Base-by-base conservation (phyloP, 805 yeast genomes). In the Grigorovia jiainica region DNA sequence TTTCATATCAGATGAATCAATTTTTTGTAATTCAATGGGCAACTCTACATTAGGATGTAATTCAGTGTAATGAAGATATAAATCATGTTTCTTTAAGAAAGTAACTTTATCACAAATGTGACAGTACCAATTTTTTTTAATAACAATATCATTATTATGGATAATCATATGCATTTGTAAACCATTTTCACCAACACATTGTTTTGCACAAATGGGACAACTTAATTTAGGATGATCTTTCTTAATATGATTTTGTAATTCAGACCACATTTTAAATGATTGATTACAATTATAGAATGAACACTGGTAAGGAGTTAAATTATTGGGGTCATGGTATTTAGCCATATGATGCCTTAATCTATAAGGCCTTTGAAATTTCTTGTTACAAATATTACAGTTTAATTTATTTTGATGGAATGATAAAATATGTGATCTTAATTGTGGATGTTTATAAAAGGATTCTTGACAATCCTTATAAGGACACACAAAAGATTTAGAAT, bases 151-250 rank as follows among this genome's bases (percentile, higher is more conserved):
- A 5, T 71, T 76, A 49, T 79, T 78, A 59, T 87, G 95, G 17
- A 78, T 65, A 35, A 70, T 61, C 87, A 82, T 77, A 57, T 89
- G 96, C 66, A 80, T 76, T 15, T 70, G 63, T 39, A 87, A 60
- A 47, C 87, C 92, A 21, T 70, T 67, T 36, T 72, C 75, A 23
- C 94, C 95, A 9, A 82, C 80, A 65, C 87, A 82, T 7, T 72
- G 76, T 56, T 76, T 79, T 5, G 76, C 77, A 66, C 96, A 87
- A 1, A 75, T 49, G 0, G 60, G 51, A 63, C 95, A 86, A 35
- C 65, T 67, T 21, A 80, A 50, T 54, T 80, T 78, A 4, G 89
- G 86, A 60, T 87, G 96, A 29, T 72, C 82, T 0, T 75, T 71
- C 49, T 79, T 81, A 41, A 76, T 66, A 60, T 89, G 97, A 9